A percentile compares a stretch with the other conserved stretches of the same genome.
Conservation (phyloP, 2,329 filamentous ascomycete genomes). For the Stromatinia cepivora region DNA sequence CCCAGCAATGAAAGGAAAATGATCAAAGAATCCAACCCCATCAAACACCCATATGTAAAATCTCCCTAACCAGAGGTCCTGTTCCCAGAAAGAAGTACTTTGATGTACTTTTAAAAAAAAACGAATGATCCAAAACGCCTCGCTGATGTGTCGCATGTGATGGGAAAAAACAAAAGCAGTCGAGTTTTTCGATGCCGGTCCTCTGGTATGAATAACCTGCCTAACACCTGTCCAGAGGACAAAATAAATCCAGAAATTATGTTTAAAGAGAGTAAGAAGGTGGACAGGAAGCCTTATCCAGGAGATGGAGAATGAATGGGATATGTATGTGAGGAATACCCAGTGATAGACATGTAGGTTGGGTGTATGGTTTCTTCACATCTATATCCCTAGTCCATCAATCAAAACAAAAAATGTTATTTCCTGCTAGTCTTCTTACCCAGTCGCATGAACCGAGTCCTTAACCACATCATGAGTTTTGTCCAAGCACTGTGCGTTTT, state of each 20-base stretch:
- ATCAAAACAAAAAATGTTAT: constrained; percentile 1
- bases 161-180: constrained; percentile 20
- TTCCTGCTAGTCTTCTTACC: constrained; percentile 27
- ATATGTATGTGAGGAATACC: neutral
- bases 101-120: constrained; percentile 19
- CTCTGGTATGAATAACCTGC: constrained; percentile 23
- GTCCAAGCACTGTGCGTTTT: constrained; percentile 64
- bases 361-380: neutral
- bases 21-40: neutral
- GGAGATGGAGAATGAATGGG: neutral
- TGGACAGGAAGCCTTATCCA: neutral
- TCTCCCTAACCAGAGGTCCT: constrained; percentile 23
- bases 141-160: constrained; percentile 25
- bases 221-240: constrained; percentile 18
- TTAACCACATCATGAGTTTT: constrained; percentile 62
- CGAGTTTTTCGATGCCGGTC: constrained; percentile 19
- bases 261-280: constrained; percentile 18
- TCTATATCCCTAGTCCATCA: neutral
- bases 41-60: constrained; percentile 22
- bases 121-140: constrained; percentile 21
- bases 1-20: neutral
- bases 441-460: constrained; percentile 55
- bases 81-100: constrained; percentile 20
- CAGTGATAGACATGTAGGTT: neutral
- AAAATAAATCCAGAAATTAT: constrained; percentile 16